These are phyloP conservation scores for Gnaphalium uliginosum DNA, from an alignment of 129 eudicot genomes.

Conservation along the genomic window DNA sequence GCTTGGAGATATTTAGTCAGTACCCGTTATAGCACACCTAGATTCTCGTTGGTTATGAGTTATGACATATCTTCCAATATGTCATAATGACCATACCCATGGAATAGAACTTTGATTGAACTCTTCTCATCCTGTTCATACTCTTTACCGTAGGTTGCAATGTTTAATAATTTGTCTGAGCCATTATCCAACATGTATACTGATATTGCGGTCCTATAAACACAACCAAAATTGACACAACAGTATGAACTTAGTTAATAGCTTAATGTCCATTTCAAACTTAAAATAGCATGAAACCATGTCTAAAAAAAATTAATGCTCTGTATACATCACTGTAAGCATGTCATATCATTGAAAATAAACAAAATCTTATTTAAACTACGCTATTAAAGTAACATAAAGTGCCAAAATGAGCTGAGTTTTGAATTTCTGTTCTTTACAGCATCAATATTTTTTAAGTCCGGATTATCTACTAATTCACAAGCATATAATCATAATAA, in stretches of 20 bases:
- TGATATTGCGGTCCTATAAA: constrained; percentile 61
- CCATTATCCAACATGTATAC: constrained; percentile 69
- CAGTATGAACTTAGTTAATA: neutral
- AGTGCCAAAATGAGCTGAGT: neutral
- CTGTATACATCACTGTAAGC: neutral
- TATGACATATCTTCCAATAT: constrained; percentile 49
- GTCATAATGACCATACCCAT: constrained; percentile 92
- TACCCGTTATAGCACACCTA: constrained; percentile 17
- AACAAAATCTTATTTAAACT: too few relatives aligned
- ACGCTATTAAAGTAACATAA: neutral
- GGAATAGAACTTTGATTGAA: constrained; percentile 67
- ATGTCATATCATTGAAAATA: too few relatives aligned
- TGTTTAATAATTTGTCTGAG: constrained; percentile 43
- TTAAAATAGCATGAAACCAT: neutral
- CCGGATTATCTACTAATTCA: neutral
- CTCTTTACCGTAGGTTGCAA: constrained; percentile 84
- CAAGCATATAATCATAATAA: neutral
- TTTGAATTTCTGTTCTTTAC: neutral
- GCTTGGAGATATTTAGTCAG: constrained; percentile 22
- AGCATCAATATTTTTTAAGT: neutral
- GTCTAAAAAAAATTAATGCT: neutral
- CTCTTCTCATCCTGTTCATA: constrained; percentile 48
- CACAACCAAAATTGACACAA: neutral
- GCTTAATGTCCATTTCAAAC: neutral
- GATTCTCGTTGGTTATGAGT: constrained; percentile 27